A percentile compares a stretch with the other conserved stretches of the same genome.
Conservation (phyloP, 768 basidiomycete species). For the Cyclocybe cylindracea region DNA sequence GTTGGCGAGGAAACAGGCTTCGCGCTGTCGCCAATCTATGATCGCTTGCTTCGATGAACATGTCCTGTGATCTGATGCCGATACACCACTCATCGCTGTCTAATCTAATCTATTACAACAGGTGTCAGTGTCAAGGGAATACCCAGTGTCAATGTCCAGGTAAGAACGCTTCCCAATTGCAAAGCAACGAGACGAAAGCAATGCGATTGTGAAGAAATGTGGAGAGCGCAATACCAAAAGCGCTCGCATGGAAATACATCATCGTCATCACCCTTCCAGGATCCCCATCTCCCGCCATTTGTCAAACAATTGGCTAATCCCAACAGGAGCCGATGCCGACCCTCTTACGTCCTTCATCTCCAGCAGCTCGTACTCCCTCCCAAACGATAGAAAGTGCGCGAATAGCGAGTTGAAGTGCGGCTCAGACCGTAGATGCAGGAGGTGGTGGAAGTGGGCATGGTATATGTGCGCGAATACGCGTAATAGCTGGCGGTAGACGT, state of each 20-base stretch:
- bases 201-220: not conserved
- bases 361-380: conserved; percentile 90
- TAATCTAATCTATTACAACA: too few species aligned
- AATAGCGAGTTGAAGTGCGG: conserved; percentile 97
- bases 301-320: conserved; percentile 81
- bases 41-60: too few species aligned
- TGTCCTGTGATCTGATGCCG: too few species aligned
- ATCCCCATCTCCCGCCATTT: conserved; percentile 91
- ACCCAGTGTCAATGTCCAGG: too few species aligned
- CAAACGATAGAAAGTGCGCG: conserved; percentile 97
- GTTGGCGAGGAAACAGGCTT: too few species aligned
- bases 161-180: too few species aligned
- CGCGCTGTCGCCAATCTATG: too few species aligned
- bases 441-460: conserved; percentile 89
- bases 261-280: conserved; percentile 44
- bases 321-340: conserved; percentile 58
- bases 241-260: conserved; percentile 3
- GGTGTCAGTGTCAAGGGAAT: too few species aligned
- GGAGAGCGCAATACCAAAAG: not conserved
- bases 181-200: too few species aligned
- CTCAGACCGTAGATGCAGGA: conserved; percentile 93
- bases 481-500: conserved; percentile 95
- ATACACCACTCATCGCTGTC: too few species aligned
- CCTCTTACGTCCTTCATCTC: conserved; percentile 91
- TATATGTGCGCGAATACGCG: conserved; percentile 98